Evolutionary conservation across 768 basidiomycete genomes (phyloP), one percentile per base, ranked within the genome.

Genomic region (Tylopilus sp.): DNA sequence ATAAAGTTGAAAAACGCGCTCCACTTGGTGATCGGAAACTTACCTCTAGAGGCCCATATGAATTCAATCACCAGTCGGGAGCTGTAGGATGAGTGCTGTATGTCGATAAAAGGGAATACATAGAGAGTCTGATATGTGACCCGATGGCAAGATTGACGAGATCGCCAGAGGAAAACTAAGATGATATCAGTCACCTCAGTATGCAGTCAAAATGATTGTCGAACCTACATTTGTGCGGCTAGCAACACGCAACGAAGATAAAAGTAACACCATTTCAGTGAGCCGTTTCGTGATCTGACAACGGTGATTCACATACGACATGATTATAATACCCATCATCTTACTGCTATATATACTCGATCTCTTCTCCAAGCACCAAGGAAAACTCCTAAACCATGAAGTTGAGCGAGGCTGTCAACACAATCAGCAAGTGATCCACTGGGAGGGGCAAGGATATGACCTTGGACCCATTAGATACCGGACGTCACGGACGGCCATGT

Each of bases 321-420:
- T 6, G 8, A 3, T 3, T 22, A 6, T 15, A n/a, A n/a, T 10
- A 28, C 22, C 17, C 1, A 31, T 17, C 20, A 22, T 10, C 40
- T 56, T 48, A 73, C 71, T 55, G 57, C 70, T 71, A 72, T 20
- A 71, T 41, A 21, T 61, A 57, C 33, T 62, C 63, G 1, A 62
- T 52, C 41, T 70, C 71, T 13, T 52, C 58, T 22, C 51, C 57
- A 25, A 64, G 54, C 4, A 59, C 62, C 39, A 64, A 47, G 4
- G 68, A 15, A 15, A 57, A 48, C 25, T 72, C 71, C 51, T 63
- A 69, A 8, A 66, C 51, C 42, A 63, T 44, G 22, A 72, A 53
- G 7, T 50, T 44, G 38, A 65, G 40, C 3, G 64, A 60, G 1
- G 69, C 64, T 22, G 65, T 44, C 1, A 17, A 2, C 5, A 18